Evolutionary conservation across 352 stramenopile species (phyloP), one percentile per base, ranked within the genome.

Genomic region (Phytophthora tentaculata): DNA sequence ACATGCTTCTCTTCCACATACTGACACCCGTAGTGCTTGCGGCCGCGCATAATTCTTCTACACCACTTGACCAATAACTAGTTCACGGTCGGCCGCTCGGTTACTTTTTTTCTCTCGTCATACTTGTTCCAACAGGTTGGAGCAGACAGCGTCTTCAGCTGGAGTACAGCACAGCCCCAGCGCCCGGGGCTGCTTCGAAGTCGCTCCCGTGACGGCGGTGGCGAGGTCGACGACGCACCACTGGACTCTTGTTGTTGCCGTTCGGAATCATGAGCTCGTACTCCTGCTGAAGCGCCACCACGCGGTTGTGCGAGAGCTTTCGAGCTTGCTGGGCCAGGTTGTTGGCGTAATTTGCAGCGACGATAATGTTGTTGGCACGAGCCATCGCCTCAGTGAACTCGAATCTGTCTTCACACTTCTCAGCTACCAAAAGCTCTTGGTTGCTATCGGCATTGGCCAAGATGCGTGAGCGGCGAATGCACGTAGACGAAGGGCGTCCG

Each of bases 261-360:
- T 68, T 77, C 49, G 45, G 67, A 35, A 56, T 41, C 48, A 69
- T 77, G 45, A 68, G 69, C 24, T 84, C 56, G 44, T 93, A 63
- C 41, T 91, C 86, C n/a, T 79, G 80, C 57, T 91, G 86, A 23
- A 94, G 59, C 2, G 82, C 84, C 26, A 85, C 52, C 23, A 92
- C 73, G 49, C 86, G 86, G 55, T 84, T 76, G 62, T 90, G 81
- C 41, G 83, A 90, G 3, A 90, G 69, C 62, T 85, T 87, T 51
- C 86, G 83, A 19, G 84, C 79, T 61, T 93, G 81, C 66, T 94
- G 79, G 3, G 85, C 88, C 44, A 96, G 68, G 20, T 77, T 76
- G 55, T 93, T 86, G 5, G 86, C 83, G 60, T 82, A 83, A 48
- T 87, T 78, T 7, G 87, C 76, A 16, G 75, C 73, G 35, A 82